Base-by-base conservation (phyloP, 202 grass and related monocot genomes). In the Schoenoplectus tabernaemontani region DNA sequence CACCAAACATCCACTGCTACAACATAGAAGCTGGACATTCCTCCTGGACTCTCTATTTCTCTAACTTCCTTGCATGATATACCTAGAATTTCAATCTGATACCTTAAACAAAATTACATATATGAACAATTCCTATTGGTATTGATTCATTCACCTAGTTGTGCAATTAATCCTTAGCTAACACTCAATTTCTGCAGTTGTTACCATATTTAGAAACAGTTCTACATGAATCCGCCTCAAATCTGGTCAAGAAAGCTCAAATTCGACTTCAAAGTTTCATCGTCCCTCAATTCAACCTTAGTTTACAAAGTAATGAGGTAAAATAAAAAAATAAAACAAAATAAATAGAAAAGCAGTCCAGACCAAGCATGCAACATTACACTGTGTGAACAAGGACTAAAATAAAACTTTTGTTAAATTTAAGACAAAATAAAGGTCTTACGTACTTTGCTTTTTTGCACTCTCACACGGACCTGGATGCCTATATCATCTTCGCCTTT, bases 381-480 rank as follows among this genome's bases (percentile, higher is more conserved):
- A 20, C 70, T 19, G 28, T 9, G 34, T 15, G 17, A 20, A 33
- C 20, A 75, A 33, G 9, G 15, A 2, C 16, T 34, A n/a, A 75
- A 54, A 75, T 54, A 75, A 34, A 75, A 56, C 13, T 74, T 11
- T 11, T 4, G 12, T 75, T n/a, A n/a, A 19, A 34, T 74, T 54
- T 17, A 12, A 75, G 47, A 53, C 13, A 13, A 51, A 53, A 34
- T 17, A 11, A 74, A 54, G 1, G 28, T 36, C 70, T 17, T 57
- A 86, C 87, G 84, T 94, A 97, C 95, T 89, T 98, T 98, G 80
- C 95, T 98, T 87, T 98, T 98, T 78, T 98, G 95, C 73, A 98
- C 91, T 90, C 95, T 92, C 79, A 95, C 95, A 78, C 91, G 95
- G 76, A 90, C 95, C 95, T 84, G 92, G 68, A 98, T 84, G 81